These are phyloP conservation scores for Penicillium sp. DNA, from an alignment of 2,329 filamentous ascomycete genomes.

Conservation along the genomic window DNA sequence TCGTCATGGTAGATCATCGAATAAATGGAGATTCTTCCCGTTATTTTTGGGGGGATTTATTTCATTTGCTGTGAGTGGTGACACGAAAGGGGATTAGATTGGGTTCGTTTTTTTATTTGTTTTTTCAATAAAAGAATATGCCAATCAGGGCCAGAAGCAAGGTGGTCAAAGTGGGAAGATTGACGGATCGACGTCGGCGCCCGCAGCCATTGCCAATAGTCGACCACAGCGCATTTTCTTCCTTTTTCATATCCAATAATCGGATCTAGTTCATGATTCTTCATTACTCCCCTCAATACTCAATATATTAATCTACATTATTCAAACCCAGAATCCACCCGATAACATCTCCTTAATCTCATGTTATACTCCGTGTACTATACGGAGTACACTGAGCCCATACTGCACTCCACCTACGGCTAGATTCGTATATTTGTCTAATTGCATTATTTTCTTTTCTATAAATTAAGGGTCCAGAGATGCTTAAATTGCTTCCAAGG, in stretches of 20 bases:
- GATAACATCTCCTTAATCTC: too few species aligned
- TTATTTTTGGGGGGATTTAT: neutral
- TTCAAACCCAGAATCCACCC: too few species aligned
- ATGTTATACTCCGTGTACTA: too few species aligned
- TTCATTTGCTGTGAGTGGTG: neutral
- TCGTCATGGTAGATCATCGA: constrained; percentile 35
- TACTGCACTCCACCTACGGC: too few species aligned
- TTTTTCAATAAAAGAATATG: constrained; percentile 9
- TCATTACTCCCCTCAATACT: too few species aligned
- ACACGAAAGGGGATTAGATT: too few species aligned
- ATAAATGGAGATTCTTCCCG: constrained; percentile 1
- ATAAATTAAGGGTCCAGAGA: neutral
- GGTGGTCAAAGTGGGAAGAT: constrained; percentile 22
- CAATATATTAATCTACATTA: too few species aligned
- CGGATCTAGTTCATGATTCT: neutral
- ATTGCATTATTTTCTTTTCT: neutral
- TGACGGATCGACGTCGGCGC: constrained; percentile 40
- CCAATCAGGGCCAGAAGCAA: constrained; percentile 36
- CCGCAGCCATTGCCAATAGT: constrained; percentile 43
- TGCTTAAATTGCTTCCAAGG: neutral
- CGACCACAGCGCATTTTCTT: constrained; percentile 22
- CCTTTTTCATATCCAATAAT: neutral
- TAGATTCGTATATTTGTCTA: too few species aligned
- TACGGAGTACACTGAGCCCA: too few species aligned
- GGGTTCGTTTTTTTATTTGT: constrained; percentile 3